These are phyloP conservation scores for Astrocystis sublimbata DNA, from an alignment of 495 filamentous ascomycete genomes.

Conservation along the genomic window DNA sequence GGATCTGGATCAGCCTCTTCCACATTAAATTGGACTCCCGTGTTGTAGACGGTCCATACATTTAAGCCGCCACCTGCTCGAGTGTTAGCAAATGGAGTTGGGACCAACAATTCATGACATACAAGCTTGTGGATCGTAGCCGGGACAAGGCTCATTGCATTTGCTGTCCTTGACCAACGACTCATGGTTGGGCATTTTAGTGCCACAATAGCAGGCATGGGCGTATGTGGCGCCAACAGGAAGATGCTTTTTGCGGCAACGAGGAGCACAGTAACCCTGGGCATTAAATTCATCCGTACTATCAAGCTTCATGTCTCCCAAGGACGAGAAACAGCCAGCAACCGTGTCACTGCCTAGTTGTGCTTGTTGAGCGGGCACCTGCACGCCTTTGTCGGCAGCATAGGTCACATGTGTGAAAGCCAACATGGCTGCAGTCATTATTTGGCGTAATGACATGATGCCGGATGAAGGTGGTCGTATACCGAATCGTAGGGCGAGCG, in stretches of 20 bases:
- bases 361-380: constrained; percentile 20
- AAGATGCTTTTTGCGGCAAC: constrained; percentile 18
- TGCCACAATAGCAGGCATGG: constrained; percentile 62
- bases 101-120: constrained; percentile 33
- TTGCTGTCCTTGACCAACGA: constrained; percentile 47
- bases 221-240: constrained; percentile 25
- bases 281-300: constrained; percentile 22
- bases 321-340: constrained; percentile 30
- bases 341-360: constrained; percentile 29
- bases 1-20: constrained; percentile 20
- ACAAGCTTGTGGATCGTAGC: constrained; percentile 58
- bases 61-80: constrained; percentile 54
- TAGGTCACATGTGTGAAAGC: constrained; percentile 22
- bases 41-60: constrained; percentile 52
- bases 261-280: constrained; percentile 23
- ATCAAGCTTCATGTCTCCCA: constrained; percentile 25
- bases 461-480: neutral
- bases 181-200: constrained; percentile 52
- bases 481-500: neutral
- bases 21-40: constrained; percentile 42
- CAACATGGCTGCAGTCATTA: constrained; percentile 28
- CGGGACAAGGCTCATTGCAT: constrained; percentile 61
- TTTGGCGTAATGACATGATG: constrained; percentile 30
- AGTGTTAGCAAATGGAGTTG: constrained; percentile 30
- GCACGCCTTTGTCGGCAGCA: constrained; percentile 13